Conservation (phyloP, 2,329 filamentous ascomycete species). For the Trichoderma sp. region DNA sequence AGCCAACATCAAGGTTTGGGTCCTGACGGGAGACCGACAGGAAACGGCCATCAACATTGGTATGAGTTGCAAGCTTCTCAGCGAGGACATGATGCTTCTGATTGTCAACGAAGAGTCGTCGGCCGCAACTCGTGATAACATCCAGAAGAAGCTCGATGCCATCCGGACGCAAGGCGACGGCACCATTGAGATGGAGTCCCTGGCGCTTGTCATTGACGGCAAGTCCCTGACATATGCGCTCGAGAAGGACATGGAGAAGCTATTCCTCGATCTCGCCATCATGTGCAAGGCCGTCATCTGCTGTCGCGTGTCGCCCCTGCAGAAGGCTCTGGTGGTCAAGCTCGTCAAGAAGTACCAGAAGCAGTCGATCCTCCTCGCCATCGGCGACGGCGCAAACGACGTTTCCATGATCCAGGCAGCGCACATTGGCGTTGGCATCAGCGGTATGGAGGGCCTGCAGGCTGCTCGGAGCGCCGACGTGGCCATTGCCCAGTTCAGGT, state of each 20-base stretch:
- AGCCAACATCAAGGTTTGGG: constrained; percentile 98
- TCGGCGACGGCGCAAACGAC: constrained; percentile 97
- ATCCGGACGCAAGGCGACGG: constrained; percentile 80
- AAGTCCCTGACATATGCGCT: constrained; percentile 92
- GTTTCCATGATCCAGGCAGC: constrained; percentile 99
- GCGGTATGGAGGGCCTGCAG: constrained; percentile 93
- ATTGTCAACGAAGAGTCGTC: constrained; percentile 92
- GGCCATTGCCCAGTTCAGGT: constrained; percentile 93
- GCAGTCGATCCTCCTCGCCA: constrained; percentile 88
- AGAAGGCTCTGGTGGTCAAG: constrained; percentile 97
- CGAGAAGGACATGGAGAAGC: constrained; percentile 89
- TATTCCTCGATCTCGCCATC: constrained; percentile 89
- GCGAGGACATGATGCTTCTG: constrained; percentile 96
- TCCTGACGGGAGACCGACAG: constrained; percentile 93
- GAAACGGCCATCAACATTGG: constrained; percentile 99
- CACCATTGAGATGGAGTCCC: constrained; percentile 76
- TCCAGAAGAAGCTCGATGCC: constrained; percentile 91
- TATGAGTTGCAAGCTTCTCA: constrained; percentile 98
- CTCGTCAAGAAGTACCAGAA: constrained; percentile 91
- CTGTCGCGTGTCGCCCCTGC: constrained; percentile 92
- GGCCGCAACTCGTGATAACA: constrained; percentile 78
- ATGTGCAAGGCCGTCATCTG: constrained; percentile 99
- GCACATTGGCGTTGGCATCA: constrained; percentile 97
- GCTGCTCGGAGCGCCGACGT: constrained; percentile 95
- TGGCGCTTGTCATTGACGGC: constrained; percentile 93